These are phyloP conservation scores for Plasmodium yoelii DNA, from an alignment of 169 alveolate species.

Conservation along the genomic window DNA sequence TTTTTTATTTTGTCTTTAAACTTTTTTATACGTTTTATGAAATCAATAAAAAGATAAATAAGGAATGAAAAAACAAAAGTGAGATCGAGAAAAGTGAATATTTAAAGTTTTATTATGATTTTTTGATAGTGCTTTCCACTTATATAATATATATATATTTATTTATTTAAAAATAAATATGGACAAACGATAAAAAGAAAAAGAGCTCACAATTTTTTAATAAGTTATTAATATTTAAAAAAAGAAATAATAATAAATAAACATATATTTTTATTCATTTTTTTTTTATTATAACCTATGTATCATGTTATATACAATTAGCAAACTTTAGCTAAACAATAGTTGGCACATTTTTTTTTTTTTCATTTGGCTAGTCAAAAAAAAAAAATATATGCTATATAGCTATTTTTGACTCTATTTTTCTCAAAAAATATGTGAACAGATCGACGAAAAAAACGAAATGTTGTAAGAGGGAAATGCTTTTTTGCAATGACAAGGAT, in stretches of 20 bases:
- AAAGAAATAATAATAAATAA: too few species aligned
- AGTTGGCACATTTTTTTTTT: conserved; percentile 1
- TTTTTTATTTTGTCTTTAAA: conserved; percentile 2
- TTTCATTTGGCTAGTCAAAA: background rate
- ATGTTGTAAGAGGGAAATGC: background rate
- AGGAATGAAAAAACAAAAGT: background rate
- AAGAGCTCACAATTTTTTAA: too few species aligned
- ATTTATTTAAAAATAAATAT: too few species aligned
- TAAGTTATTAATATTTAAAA: too few species aligned
- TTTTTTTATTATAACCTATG: too few species aligned
- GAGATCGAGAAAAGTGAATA: background rate
- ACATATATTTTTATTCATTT: too few species aligned
- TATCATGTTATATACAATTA: background rate
- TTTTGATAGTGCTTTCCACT: background rate
- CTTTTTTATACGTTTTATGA: background rate
- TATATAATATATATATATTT: too few species aligned
- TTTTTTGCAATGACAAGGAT: too few species aligned
- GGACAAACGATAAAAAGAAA: too few species aligned
- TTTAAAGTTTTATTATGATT: background rate
- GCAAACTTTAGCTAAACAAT: conserved; percentile 25
- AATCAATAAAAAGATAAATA: background rate
- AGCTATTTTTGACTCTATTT: too few species aligned
- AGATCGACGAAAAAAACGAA: background rate
- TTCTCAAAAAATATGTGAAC: background rate
- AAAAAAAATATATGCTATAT: background rate